These are phyloP conservation scores for Parietichytrium sp. DNA, from an alignment of 108 stramenopile species.

Conservation along the genomic window DNA sequence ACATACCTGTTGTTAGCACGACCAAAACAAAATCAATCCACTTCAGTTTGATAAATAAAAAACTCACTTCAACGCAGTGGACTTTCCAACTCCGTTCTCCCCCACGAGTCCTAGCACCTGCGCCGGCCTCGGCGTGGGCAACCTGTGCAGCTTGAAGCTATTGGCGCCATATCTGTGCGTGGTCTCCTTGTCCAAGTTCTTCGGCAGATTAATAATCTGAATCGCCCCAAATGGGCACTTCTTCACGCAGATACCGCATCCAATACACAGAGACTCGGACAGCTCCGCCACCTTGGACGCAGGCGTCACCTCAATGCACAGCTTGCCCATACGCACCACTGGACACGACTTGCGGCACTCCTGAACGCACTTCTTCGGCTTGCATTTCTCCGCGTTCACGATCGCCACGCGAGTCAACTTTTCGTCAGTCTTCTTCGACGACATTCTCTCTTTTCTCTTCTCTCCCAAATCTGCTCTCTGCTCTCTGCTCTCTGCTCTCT, in stretches of 20 bases:
- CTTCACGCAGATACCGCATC: slow-evolving; percentile 98
- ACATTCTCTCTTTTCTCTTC: not conserved
- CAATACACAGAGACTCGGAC: slow-evolving; percentile 66
- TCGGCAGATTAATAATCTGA: slow-evolving; percentile 93
- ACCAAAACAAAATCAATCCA: too few relatives aligned
- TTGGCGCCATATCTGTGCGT: slow-evolving; percentile 99
- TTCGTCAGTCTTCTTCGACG: slow-evolving; percentile 39
- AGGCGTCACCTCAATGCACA: slow-evolving; percentile 54
- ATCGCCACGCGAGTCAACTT: slow-evolving; percentile 48
- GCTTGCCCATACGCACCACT: slow-evolving; percentile 52
- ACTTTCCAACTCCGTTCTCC: slow-evolving; percentile 96
- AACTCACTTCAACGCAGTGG: slow-evolving; percentile 49
- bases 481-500: too few relatives aligned
- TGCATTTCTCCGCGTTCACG: slow-evolving; percentile 44
- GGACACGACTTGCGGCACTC: slow-evolving; percentile 49
- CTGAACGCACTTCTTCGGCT: slow-evolving; percentile 54
- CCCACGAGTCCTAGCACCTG: slow-evolving; percentile 96
- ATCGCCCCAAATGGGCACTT: slow-evolving; percentile 96
- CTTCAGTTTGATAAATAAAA: too few relatives aligned
- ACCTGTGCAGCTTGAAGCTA: slow-evolving; percentile 94
- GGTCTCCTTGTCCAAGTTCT: slow-evolving; percentile 86
- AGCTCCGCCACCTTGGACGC: slow-evolving; percentile 52
- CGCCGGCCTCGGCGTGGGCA: slow-evolving; percentile 95
- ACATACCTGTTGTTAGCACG: too few relatives aligned
- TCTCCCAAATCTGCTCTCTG: too few relatives aligned